Evolutionary conservation across 2,329 filamentous ascomycete genomes (phyloP).

Genomic region (Plectosphaerella sp.): DNA sequence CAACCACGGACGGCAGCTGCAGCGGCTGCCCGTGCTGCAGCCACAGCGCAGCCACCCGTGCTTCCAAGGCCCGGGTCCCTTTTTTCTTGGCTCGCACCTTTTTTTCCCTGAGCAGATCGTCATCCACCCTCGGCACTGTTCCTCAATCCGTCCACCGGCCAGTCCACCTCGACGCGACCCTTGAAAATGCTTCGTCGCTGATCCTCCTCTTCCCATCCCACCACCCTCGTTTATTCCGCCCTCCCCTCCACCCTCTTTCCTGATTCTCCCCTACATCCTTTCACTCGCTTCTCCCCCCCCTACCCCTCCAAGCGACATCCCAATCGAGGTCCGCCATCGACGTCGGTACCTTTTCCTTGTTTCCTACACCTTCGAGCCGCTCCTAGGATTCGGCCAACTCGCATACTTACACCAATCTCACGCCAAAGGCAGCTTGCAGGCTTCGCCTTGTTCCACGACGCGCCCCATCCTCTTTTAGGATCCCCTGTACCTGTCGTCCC

Average conservation of each 20-base stretch:
- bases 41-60: too few relatives aligned
- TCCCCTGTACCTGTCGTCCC: neutral
- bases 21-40: neutral
- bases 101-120: too few relatives aligned
- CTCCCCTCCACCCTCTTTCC: neutral
- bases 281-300: neutral
- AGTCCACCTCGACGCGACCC: neutral
- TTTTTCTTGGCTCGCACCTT: too few relatives aligned
- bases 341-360: neutral
- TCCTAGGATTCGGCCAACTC: neutral
- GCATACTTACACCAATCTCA: too few relatives aligned
- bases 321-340: neutral
- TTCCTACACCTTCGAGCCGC: neutral
- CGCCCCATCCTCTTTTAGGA: too few relatives aligned
- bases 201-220: neutral
- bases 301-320: neutral
- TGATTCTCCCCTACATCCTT: neutral
- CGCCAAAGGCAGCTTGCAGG: too few relatives aligned
- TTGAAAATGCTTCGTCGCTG: neutral
- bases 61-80: too few relatives aligned
- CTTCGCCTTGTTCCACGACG: too few relatives aligned
- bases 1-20: neutral
- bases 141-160: too few relatives aligned
- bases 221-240: neutral
- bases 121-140: too few relatives aligned